These are phyloP conservation scores for Dendrostoma leiphaemia DNA, from an alignment of 2,329 filamentous ascomycete species.

Conservation along the genomic window DNA sequence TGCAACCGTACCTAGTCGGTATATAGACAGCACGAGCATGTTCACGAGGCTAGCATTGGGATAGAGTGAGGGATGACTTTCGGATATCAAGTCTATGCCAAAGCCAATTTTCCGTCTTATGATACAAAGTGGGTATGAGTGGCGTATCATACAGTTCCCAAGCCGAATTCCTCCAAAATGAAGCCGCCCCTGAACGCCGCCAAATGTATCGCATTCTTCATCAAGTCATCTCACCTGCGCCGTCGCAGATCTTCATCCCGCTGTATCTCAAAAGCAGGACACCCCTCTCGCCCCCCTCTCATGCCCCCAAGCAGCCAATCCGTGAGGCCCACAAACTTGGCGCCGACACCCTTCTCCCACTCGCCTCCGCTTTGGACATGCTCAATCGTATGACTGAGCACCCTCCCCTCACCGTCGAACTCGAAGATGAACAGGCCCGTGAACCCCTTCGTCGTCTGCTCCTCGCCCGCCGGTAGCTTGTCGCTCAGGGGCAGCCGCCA, in stretches of 20 bases:
- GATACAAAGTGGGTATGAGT: slow-evolving; percentile 16
- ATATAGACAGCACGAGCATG: not conserved
- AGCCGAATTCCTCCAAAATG: not conserved
- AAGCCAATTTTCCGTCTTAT: not conserved
- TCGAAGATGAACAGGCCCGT: slow-evolving; percentile 93
- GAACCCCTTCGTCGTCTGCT: slow-evolving; percentile 68
- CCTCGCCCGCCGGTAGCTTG: slow-evolving; percentile 23
- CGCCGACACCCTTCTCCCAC: slow-evolving; percentile 77
- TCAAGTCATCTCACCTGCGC: slow-evolving; percentile 9
- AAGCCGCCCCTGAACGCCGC: slow-evolving; percentile 2
- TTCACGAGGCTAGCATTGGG: not conserved
- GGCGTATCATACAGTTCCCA: slow-evolving; percentile 6
- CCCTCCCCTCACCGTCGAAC: slow-evolving; percentile 82
- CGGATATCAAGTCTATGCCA: slow-evolving; percentile 6
- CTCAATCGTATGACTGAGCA: slow-evolving; percentile 89
- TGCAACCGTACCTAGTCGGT: no score
- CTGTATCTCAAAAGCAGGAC: slow-evolving; percentile 23
- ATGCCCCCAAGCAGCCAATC: slow-evolving; percentile 91
- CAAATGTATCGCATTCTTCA: not conserved
- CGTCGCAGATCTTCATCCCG: slow-evolving; percentile 1
- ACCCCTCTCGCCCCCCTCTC: slow-evolving; percentile 31
- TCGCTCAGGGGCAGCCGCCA: slow-evolving; percentile 26
- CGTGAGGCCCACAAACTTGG: slow-evolving; percentile 84
- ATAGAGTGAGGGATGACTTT: not conserved
- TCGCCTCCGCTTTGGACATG: slow-evolving; percentile 80